These are phyloP conservation scores for Fraxinus pennsylvanica DNA, from an alignment of 257 asterid genomes.

Conservation along the genomic window DNA sequence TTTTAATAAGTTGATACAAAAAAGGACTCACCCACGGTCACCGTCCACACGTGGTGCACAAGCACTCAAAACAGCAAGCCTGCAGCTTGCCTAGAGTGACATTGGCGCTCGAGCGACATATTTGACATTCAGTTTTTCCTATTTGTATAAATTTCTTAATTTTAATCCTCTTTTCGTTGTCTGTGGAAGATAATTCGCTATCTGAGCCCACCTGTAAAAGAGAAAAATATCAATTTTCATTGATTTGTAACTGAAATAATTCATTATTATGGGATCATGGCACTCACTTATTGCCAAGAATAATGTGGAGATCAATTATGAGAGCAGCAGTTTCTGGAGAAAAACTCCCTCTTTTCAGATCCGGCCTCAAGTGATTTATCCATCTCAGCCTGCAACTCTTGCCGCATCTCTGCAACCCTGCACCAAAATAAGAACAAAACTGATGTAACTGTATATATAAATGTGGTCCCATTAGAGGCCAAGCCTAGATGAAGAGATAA, in stretches of 20 bases:
- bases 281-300: constrained; percentile 46
- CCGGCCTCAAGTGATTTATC: constrained; percentile 56
- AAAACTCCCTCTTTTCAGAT: constrained; percentile 50
- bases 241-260: not conserved
- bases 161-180: not conserved
- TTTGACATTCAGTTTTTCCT: too few relatives aligned
- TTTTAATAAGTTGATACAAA: too few relatives aligned
- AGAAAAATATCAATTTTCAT: not conserved
- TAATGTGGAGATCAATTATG: constrained; percentile 46
- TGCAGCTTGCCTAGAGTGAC: too few relatives aligned
- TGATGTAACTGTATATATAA: not conserved
- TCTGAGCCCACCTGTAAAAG: constrained; percentile 43
- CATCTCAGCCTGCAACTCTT: constrained; percentile 57
- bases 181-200: not conserved
- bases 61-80: too few relatives aligned
- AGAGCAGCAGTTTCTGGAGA: constrained; percentile 46
- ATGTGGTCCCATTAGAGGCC: not conserved
- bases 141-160: too few relatives aligned
- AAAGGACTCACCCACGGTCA: too few relatives aligned
- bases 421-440: not conserved
- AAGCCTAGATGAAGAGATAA: constrained; percentile 19
- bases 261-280: not conserved
- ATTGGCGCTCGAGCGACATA: too few relatives aligned
- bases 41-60: too few relatives aligned
- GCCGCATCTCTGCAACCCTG: constrained; percentile 57